These are phyloP conservation scores for Cladosporium sp. DNA, from an alignment of 2,329 filamentous ascomycete species.

Conservation along the genomic window DNA sequence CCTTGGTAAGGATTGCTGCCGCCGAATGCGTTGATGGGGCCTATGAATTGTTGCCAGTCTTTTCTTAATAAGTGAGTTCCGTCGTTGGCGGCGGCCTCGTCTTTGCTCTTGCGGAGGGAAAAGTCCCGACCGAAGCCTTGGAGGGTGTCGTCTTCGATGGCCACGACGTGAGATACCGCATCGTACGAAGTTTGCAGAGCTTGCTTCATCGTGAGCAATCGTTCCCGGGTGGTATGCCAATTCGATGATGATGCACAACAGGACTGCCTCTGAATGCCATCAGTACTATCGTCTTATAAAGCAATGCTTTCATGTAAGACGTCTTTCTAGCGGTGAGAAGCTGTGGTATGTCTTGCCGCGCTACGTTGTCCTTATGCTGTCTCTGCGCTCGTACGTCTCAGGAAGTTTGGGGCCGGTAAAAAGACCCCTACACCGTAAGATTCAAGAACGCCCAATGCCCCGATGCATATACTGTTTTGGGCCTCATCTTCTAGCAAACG, in stretches of 20 bases:
- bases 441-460: background rate
- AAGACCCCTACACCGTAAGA: background rate
- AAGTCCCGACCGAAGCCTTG: background rate
- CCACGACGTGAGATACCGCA: background rate
- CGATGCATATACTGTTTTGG: background rate
- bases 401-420: background rate
- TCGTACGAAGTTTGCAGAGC: background rate
- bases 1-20: background rate
- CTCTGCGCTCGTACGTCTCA: background rate
- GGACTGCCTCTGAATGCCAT: background rate
- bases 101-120: background rate
- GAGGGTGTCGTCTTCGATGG: background rate
- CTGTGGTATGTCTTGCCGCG: background rate
- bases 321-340: background rate
- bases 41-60: constrained; percentile 3
- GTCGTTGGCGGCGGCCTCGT: background rate
- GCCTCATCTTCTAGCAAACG: background rate
- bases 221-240: too few species aligned
- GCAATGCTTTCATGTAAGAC: background rate
- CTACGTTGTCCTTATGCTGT: background rate
- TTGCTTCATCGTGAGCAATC: background rate
- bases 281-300: background rate
- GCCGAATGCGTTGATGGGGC: background rate
- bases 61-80: background rate
- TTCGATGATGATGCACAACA: background rate